Evolutionary conservation across 2,329 filamentous ascomycete genomes (phyloP).

Genomic region (Aquanectria penicillioides): DNA sequence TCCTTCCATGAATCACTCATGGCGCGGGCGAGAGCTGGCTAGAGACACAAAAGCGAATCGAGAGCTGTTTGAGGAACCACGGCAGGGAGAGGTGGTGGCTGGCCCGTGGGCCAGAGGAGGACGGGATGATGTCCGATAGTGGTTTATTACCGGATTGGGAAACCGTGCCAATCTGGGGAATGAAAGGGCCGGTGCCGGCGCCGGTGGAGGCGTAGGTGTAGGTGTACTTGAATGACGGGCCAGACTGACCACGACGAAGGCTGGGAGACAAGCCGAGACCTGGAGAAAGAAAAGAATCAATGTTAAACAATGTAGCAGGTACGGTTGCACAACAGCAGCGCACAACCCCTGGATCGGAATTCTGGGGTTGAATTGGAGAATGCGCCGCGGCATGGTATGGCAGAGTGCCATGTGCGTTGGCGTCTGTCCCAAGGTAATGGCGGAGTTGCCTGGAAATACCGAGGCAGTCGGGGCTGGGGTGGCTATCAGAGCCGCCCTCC

Average conservation of each 20-base stretch:
- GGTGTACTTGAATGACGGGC: no score
- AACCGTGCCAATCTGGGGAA: neutral
- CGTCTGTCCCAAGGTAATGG: neutral
- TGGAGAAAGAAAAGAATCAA: neutral
- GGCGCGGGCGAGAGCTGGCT: no score
- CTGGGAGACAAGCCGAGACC: no score
- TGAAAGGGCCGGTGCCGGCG: no score
- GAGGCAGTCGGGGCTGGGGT: slow-evolving; percentile 14
- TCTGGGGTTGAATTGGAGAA: neutral
- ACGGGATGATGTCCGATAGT: slow-evolving; percentile 2
- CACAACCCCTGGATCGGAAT: no score
- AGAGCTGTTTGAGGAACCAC: no score
- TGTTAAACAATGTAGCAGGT: neutral
- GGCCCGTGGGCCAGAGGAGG: neutral
- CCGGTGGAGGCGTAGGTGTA: neutral
- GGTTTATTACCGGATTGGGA: neutral
- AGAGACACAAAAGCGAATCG: no score
- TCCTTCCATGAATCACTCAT: slow-evolving; percentile 25
- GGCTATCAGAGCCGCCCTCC: neutral
- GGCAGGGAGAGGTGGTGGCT: neutral
- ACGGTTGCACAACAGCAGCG: neutral
- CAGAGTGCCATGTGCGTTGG: neutral
- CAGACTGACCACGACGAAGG: no score
- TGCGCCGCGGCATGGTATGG: neutral
- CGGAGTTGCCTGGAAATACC: slow-evolving; percentile 12